Percentiles rank a stretch among this genome's conserved stretches.
Evolutionary conservation across 495 filamentous ascomycete species (phyloP).

Genomic region (Amphirosellinia nigrospora): DNA sequence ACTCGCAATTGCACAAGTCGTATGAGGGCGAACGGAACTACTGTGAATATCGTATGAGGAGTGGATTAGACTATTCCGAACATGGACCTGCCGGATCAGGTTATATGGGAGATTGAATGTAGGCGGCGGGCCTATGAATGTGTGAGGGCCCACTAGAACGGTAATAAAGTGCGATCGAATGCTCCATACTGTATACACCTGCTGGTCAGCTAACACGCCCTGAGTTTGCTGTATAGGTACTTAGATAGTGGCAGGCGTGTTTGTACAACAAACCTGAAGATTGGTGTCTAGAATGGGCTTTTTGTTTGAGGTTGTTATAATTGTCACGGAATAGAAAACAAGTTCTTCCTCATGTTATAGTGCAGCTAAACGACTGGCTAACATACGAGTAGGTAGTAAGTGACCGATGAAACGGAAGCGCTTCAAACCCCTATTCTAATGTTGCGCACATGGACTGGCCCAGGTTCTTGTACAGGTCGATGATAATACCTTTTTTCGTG

Average conservation of each 20-base stretch:
- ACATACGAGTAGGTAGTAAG: too few relatives aligned
- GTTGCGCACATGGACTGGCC: too few relatives aligned
- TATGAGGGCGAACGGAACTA: conserved; percentile 5
- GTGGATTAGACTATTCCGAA: conserved; percentile 9
- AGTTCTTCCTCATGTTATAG: neutral
- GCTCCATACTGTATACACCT: conserved; percentile 17
- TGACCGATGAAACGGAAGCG: too few relatives aligned
- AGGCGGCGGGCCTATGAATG: conserved; percentile 12
- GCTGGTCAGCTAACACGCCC: neutral
- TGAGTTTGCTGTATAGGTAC: neutral
- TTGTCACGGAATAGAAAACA: neutral
- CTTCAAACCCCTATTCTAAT: too few relatives aligned
- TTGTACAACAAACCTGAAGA: neutral
- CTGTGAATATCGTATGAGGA: conserved; percentile 25
- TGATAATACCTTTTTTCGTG: too few relatives aligned
- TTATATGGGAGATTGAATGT: neutral
- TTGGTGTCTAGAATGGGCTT: neutral
- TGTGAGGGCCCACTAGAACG: conserved; percentile 17
- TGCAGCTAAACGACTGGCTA: too few relatives aligned
- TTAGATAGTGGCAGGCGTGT: neutral
- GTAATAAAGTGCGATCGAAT: conserved; percentile 22
- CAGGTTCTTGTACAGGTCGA: too few relatives aligned
- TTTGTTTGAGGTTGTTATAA: neutral
- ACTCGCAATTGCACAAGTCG: neutral
- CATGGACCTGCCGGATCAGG: conserved; percentile 22